A percentile compares a stretch with the other conserved stretches of the same genome.
These are phyloP conservation scores for Chalciporus sphaerocephalus DNA, from an alignment of 768 basidiomycete species.

Conservation along the genomic window DNA sequence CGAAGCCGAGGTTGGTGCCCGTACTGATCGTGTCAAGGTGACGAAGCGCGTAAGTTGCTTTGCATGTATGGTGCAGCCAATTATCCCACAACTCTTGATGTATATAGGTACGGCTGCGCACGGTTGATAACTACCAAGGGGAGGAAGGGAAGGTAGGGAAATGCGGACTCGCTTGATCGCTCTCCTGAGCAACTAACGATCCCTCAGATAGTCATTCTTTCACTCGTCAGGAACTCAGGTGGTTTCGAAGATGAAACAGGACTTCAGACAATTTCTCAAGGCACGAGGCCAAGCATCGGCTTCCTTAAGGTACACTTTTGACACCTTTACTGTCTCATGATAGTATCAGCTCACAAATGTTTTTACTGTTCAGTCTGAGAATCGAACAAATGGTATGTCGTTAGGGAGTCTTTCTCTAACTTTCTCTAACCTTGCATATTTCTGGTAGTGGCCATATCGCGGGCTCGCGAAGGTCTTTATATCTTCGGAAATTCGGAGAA, in stretches of 20 bases:
- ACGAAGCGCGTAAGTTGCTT: conserved; percentile 43
- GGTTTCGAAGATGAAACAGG: conserved; percentile 35
- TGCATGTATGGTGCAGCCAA: not conserved
- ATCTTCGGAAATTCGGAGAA: conserved; percentile 66
- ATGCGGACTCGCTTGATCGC: not conserved
- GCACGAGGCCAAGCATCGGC: conserved; percentile 47
- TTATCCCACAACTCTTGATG: not conserved
- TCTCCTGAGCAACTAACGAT: not conserved
- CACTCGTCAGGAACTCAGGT: conserved; percentile 69
- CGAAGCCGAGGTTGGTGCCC: conserved; percentile 13
- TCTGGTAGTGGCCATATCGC: conserved; percentile 58
- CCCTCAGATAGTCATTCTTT: conserved; percentile 63
- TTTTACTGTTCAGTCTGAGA: conserved; percentile 41
- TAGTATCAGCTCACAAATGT: not conserved
- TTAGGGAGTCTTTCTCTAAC: not conserved
- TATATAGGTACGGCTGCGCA: conserved; percentile 59
- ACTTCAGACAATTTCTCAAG: conserved; percentile 8
- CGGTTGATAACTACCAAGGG: conserved; percentile 77
- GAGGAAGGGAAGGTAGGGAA: conserved; percentile 54
- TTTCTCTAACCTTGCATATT: conserved; percentile 1
- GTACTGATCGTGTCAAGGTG: conserved; percentile 48
- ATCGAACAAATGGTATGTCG: conserved; percentile 55
- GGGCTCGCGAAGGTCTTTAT: conserved; percentile 70
- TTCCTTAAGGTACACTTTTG: conserved; percentile 59
- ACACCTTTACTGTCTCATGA: not conserved